phyloP scores from a whole-genome alignment of 2,329 filamentous ascomycete species.

The Apiospora saccharicola region DNA sequence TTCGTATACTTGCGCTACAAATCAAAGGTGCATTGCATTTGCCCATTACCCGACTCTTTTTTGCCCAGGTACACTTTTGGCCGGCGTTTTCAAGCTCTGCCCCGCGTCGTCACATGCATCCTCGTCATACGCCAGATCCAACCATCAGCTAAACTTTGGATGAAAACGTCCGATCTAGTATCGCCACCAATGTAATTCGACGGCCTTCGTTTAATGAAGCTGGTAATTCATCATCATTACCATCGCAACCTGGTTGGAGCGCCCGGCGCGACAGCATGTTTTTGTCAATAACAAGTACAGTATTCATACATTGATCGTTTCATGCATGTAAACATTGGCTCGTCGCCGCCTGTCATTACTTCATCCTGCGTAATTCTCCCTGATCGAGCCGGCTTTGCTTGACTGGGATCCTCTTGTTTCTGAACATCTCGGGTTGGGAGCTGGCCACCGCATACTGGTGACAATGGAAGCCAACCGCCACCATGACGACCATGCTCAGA shows the following conservation, averaged over 20 bases:
- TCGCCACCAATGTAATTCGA: slow-evolving; percentile 19
- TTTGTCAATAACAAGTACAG: slow-evolving; percentile 1
- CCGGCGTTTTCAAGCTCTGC: slow-evolving; percentile 21
- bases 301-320: slow-evolving; percentile 8
- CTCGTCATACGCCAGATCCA: slow-evolving; percentile 4
- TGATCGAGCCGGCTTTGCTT: not conserved
- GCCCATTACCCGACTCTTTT: not conserved
- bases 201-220: slow-evolving; percentile 7
- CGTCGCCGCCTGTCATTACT: not conserved
- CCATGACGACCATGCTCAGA: slow-evolving; percentile 18
- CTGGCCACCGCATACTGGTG: not conserved
- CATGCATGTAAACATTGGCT: slow-evolving; percentile 12
- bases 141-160: slow-evolving; percentile 5
- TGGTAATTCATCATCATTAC: slow-evolving; percentile 5
- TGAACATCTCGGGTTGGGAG: slow-evolving; percentile 13
- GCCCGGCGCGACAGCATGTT: slow-evolving; percentile 20
- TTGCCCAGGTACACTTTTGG: slow-evolving; percentile 4
- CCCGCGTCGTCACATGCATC: slow-evolving; percentile 19
- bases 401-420: not conserved
- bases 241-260: slow-evolving; percentile 1
- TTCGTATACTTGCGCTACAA: not conserved
- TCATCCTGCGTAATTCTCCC: not conserved
- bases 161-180: slow-evolving; percentile 17
- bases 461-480: not conserved
- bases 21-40: not conserved